A percentile compares a stretch with the other conserved stretches of the same genome.
These are phyloP conservation scores for Penicillium cosmopolitanum DNA, from an alignment of 495 filamentous ascomycete genomes.

Conservation along the genomic window DNA sequence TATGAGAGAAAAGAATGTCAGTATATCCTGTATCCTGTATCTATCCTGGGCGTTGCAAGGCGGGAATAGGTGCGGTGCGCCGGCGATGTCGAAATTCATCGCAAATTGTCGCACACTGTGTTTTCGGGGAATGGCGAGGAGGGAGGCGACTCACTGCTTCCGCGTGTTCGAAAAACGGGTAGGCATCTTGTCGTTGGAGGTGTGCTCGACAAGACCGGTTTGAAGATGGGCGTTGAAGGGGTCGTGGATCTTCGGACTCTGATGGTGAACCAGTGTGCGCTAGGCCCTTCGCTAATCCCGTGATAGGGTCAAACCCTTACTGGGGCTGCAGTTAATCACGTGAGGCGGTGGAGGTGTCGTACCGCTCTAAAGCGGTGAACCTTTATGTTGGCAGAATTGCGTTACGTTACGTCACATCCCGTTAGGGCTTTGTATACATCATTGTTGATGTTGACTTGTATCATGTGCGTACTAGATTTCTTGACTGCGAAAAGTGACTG, in stretches of 20 bases:
- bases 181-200: slow-evolving; percentile 69
- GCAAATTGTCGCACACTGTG: too few species aligned
- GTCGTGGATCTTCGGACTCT: slow-evolving; percentile 40
- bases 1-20: slow-evolving; percentile 40
- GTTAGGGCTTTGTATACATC: too few species aligned
- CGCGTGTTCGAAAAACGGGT: slow-evolving; percentile 80
- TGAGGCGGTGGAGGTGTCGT: background rate
- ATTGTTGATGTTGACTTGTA: too few species aligned
- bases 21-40: slow-evolving; percentile 7
- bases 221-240: slow-evolving; percentile 48
- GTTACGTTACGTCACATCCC: too few species aligned
- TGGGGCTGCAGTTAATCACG: slow-evolving; percentile 19
- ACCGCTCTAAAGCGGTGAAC: slow-evolving; percentile 12
- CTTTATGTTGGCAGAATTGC: too few species aligned
- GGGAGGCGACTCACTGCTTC: slow-evolving; percentile 68
- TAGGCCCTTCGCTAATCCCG: slow-evolving; percentile 48
- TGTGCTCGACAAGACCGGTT: slow-evolving; percentile 51
- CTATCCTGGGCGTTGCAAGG: background rate
- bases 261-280: slow-evolving; percentile 52
- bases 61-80: background rate
- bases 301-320: slow-evolving; percentile 38
- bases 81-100: slow-evolving; percentile 14
- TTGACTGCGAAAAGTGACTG: too few species aligned
- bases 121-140: slow-evolving; percentile 16
- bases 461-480: too few species aligned